These are phyloP conservation scores for Xerophyta viscosa DNA, from an alignment of 106 monocot genomes.

Conservation along the genomic window DNA sequence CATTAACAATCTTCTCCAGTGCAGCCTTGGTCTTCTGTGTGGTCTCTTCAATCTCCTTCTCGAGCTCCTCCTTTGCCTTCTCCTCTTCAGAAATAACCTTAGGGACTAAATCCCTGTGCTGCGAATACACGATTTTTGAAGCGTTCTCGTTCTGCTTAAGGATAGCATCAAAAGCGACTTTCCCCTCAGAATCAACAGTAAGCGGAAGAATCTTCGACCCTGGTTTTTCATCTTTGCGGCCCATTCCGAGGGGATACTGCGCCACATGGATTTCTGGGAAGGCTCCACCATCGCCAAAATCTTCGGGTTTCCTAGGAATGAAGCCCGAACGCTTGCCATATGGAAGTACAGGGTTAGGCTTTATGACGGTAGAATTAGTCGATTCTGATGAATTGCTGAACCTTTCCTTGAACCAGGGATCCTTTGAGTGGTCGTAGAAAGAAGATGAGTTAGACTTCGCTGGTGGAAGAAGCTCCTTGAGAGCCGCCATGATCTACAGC, in stretches of 20 bases:
- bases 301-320: constrained; percentile 66
- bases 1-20: constrained; percentile 88
- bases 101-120: constrained; percentile 86
- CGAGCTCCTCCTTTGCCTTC: constrained; percentile 35
- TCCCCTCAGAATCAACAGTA: constrained; percentile 87
- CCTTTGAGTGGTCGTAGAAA: constrained; percentile 76
- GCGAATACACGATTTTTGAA: constrained; percentile 77
- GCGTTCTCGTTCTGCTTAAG: constrained; percentile 85
- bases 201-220: constrained; percentile 79
- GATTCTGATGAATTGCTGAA: constrained; percentile 35
- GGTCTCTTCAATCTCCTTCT: constrained; percentile 90
- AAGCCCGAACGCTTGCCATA: constrained; percentile 93
- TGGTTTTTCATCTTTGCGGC: constrained; percentile 68
- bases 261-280: constrained; percentile 95
- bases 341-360: constrained; percentile 44
- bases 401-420: constrained; percentile 93
- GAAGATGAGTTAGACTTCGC: constrained; percentile 44
- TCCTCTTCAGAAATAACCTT: constrained; percentile 42
- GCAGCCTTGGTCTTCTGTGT: constrained; percentile 71
- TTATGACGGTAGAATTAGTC: neutral
- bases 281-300: constrained; percentile 98
- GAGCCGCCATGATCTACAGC: constrained; percentile 43
- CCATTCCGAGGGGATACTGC: constrained; percentile 94
- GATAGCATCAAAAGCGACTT: constrained; percentile 77
- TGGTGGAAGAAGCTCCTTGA: constrained; percentile 78